Evolutionary conservation across 129 eudicot species (phyloP), one percentile per base, ranked within the genome.

Genomic region (Logfia minima): DNA sequence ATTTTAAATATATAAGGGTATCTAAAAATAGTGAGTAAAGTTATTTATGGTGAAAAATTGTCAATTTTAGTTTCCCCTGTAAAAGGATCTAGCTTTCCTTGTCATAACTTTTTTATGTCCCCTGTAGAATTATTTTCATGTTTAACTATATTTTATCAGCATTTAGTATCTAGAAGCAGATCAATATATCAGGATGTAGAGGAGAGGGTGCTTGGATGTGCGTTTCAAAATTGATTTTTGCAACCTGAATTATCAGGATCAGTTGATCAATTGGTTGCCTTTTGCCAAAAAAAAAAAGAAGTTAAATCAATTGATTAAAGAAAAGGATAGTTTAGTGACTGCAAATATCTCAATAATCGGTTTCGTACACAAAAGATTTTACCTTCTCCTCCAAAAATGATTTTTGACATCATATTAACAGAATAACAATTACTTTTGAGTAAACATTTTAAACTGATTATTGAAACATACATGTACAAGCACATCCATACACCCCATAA

Each of bases 51-150:
- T 77, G 53, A 77, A 29, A 32, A 66, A 23, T 51, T 19, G 7
- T 18, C 35, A 74, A 52, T 77, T 9, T 67, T 67, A 9, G 10
- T 59, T 68, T 74, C 63, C 63, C 6, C 39, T 10, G 4, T 10
- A 1, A 73, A 32, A 21, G 22, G 34, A 35, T 73, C 22, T 73
- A 73, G 68, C 4, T 59, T 73, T 68, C 23, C 23, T 73, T 48
- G 43, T 34, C 77, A 23, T 32, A 19, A 51, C 26, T 16, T 34
- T 73, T 19, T 13, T 21, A 34, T 61, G 67, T 29, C 67, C 2
- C 67, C n/a, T 24, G 8, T 23, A 61, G 32, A 59, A 32, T 75
- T 62, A 24, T 45, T 61, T 61, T 11, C 64, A 66, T 29, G 53
- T 29, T 66, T 19, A 29, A 45, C 6, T 65, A 65, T 48, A 48